Base-by-base conservation (phyloP, 768 basidiomycete genomes). In the Tylopilus rubrobrunneus region DNA sequence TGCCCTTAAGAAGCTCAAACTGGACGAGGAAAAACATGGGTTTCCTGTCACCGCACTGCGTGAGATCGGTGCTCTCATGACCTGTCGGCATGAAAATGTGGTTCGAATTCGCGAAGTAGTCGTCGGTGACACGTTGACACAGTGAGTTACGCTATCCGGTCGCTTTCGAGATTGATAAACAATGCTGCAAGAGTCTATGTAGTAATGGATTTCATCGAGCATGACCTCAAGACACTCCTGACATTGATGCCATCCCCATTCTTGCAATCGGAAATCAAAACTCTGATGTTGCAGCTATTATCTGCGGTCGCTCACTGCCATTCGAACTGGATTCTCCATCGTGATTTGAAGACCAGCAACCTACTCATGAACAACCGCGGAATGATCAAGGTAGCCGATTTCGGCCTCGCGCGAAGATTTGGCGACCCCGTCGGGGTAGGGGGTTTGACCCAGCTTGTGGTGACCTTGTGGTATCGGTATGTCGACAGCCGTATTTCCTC, bases 161-260 rank as follows among this genome's bases (percentile, higher is more conserved):
- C 37, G 4, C 45, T 29, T 47, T 31, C 36, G 43, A 55, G 34
- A 29, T 52, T 50, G 40, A 57, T 50, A 52, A 59, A 53, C 51
- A 47, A 45, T 28, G 58, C 56, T 61, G 41, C 44, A 67, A 98
- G 97, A 76, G 92, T 98, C 42, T 99, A 95, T 71, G 95, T 99
- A 59, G 97, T 98, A 34, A 97, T 97, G 95, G 94, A 97, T 70
- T 99, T 99, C 67, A 96, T 99, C 67, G 97, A 99, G 71, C 97
- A 99, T 71, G 97, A 99, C 70, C 86, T 99, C 69, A 99, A 99
- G 73, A 89, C 95, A 7, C 81, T 99, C 48, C 80, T 99, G 53
- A 90, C 88, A 25, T 75, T 92, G 56, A 98, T 98, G 97, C 94
- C 95, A 2, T 82, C 88, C 31, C 95, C 97, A 2, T 99, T 99